phyloP scores from a whole-genome alignment of 768 basidiomycete species.

The Suillus occidentalis region DNA sequence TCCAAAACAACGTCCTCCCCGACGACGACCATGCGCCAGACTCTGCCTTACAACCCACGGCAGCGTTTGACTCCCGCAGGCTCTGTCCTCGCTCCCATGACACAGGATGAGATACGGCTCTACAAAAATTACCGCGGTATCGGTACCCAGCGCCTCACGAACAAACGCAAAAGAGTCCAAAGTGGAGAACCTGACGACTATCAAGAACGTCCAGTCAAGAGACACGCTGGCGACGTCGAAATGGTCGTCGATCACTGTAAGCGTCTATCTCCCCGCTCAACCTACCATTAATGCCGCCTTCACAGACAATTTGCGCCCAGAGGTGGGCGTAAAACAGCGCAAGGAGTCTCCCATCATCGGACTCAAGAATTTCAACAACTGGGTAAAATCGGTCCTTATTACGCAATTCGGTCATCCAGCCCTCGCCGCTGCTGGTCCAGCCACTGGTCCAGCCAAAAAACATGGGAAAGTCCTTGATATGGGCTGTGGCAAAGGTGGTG shows the following conservation, averaged over 20 bases:
- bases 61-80: conserved; percentile 59
- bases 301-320: conserved; percentile 89
- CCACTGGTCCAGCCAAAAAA: conserved; percentile 27
- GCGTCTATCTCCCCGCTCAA: conserved; percentile 29
- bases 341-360: conserved; percentile 93
- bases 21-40: conserved; percentile 31
- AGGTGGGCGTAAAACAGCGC: conserved; percentile 84
- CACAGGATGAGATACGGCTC: conserved; percentile 58
- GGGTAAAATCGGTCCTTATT: conserved; percentile 98
- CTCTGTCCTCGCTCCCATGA: conserved; percentile 64
- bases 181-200: conserved; percentile 39
- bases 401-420: conserved; percentile 82
- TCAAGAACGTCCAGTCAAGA: conserved; percentile 45
- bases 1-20: conserved; percentile 34
- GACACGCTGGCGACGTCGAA: conserved; percentile 65
- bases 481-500: conserved; percentile 99
- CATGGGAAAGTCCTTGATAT: conserved; percentile 88
- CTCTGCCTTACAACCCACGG: conserved; percentile 64
- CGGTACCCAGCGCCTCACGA: conserved; percentile 49
- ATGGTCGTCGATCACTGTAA: conserved; percentile 78
- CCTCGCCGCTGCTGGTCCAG: conserved; percentile 40
- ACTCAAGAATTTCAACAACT: conserved; percentile 97
- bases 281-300: conserved; percentile 9
- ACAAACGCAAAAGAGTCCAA: conserved; percentile 53
- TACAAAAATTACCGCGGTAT: conserved; percentile 58